Evolutionary conservation across 2,329 filamentous ascomycete genomes (phyloP).

Genomic region (Exserohilum turcica): DNA sequence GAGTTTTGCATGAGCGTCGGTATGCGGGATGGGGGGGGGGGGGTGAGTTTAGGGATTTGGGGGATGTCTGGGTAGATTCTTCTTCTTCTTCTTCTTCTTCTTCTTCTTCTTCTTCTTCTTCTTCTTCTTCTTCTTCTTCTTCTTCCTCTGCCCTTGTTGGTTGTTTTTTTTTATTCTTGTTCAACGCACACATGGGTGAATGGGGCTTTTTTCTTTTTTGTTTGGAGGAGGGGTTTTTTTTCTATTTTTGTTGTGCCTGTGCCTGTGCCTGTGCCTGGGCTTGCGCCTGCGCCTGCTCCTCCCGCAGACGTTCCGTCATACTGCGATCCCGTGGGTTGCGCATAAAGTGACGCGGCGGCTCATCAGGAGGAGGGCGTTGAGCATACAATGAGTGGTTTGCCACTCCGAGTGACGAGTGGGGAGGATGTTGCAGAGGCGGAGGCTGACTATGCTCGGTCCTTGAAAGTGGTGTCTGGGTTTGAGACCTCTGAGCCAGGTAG

Average conservation of each 20-base stretch:
- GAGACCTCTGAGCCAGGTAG: constrained; percentile 38
- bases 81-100: too few relatives aligned
- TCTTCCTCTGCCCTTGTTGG: too few relatives aligned
- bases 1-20: too few relatives aligned
- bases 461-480: constrained; percentile 45
- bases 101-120: too few relatives aligned
- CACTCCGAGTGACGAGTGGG: constrained; percentile 37
- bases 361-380: constrained; percentile 36
- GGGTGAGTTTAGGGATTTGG: too few relatives aligned
- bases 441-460: constrained; percentile 36
- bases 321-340: constrained; percentile 27
- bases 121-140: too few relatives aligned
- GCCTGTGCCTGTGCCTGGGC: not conserved
- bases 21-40: too few relatives aligned
- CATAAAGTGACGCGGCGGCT: constrained; percentile 32
- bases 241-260: not conserved
- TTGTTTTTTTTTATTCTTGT: too few relatives aligned
- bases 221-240: too few relatives aligned
- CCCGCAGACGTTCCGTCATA: constrained; percentile 37
- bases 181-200: too few relatives aligned
- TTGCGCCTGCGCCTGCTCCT: constrained; percentile 32
- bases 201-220: too few relatives aligned
- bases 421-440: constrained; percentile 39
- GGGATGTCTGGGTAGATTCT: too few relatives aligned
- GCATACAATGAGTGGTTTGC: constrained; percentile 33